These are phyloP conservation scores for Neurospora cerealis DNA, from an alignment of 495 filamentous ascomycete genomes.

Conservation along the genomic window DNA sequence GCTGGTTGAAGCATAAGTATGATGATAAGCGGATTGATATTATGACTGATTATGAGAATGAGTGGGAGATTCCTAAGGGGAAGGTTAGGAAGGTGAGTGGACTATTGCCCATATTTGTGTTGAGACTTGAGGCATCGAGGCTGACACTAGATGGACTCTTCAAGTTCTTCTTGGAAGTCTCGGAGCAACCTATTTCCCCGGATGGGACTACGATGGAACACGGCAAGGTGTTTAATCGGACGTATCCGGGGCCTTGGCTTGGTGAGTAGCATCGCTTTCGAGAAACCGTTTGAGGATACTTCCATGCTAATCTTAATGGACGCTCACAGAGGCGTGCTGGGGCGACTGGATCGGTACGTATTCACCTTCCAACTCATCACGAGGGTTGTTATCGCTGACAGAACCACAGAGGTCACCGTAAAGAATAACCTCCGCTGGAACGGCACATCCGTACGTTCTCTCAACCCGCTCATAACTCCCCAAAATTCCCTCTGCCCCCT, in stretches of 20 bases:
- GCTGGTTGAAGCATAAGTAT: constrained; percentile 4
- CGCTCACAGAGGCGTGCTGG: constrained; percentile 6
- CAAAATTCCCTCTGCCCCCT: no score
- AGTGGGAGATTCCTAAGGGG: background rate
- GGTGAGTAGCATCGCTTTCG: background rate
- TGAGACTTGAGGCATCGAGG: background rate
- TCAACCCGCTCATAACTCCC: no score
- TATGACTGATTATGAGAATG: constrained; percentile 7
- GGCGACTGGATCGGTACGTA: constrained; percentile 1
- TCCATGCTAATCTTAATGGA: background rate
- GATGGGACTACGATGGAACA: constrained; percentile 9
- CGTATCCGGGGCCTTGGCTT: constrained; percentile 8
- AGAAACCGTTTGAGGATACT: background rate
- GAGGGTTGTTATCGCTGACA: background rate
- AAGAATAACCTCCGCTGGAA: constrained; percentile 6
- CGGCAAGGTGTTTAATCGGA: constrained; percentile 7
- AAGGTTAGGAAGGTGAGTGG: background rate
- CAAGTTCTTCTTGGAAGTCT: constrained; percentile 6
- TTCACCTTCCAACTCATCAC: background rate
- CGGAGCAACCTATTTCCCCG: constrained; percentile 6
- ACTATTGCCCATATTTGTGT: background rate
- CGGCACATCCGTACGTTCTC: constrained; percentile 8
- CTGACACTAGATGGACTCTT: background rate
- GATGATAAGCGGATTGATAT: constrained; percentile 3
- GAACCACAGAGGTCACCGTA: background rate